Evolutionary conservation across 2,329 filamentous ascomycete species (phyloP), one percentile per base, ranked within the genome.

Genomic region (Colletotrichum simmondsii): DNA sequence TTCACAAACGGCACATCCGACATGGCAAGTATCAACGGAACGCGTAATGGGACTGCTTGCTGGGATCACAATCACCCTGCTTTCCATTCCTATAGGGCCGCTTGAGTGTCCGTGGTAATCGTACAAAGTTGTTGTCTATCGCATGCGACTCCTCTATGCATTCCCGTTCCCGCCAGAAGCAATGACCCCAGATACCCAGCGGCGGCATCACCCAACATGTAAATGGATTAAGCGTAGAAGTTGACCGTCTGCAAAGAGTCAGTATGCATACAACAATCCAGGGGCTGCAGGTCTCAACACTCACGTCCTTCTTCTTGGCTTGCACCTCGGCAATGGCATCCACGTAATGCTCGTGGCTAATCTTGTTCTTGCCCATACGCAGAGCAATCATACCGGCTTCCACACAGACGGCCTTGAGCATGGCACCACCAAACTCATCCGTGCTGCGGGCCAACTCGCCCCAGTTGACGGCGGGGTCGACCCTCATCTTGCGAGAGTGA

Each of bases 311-410:
- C 93, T 98, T 98, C 92, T 98, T 93, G 75, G 93, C 92, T 83
- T 95, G 95, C 78, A 99, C 97, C 85, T 99, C 97, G 49, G 95
- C 91, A 83, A 99, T 98, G 74, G 97, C 97, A 87, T 99, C 97
- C 63, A 99, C 97, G 81, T 98, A 99, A 84, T 99, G 95, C 87
- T 99, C 97, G 82, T 99, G 97, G 73, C 93, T 94, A 80, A 99
- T 97, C 90, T 98, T 98, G 85, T 93, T 95, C 88, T 97, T 95
- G 74, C 97, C 97, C 83, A 93, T 95, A 77, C 97, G 91, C 80
- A 99, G 87, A 32, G 97, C 97, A 85, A 99, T 99, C 97, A 99
- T 99, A 81, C 97, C 97, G 64, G 97, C 97, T 87, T 99, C 97
- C 30, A 99, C 97, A 83, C 97, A 99, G 26, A 99, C 97, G 56